These are phyloP conservation scores for Fraxinus sp. DNA, from an alignment of 305 asterid genomes.

Conservation along the genomic window DNA sequence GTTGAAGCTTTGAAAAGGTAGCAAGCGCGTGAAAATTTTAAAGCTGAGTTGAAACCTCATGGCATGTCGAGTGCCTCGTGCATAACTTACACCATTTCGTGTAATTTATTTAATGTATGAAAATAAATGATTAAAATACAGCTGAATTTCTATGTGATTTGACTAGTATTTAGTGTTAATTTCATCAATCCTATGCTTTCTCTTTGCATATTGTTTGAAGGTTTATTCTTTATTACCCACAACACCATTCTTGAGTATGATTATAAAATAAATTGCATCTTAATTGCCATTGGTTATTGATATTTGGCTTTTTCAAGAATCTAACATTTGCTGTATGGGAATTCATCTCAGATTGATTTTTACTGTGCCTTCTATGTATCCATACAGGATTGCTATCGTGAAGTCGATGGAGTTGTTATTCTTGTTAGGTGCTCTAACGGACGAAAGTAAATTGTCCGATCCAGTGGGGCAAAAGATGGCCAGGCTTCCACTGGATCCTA, in stretches of 20 bases:
- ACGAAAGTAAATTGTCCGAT: constrained; percentile 70
- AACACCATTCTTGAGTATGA: neutral
- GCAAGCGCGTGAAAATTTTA: neutral
- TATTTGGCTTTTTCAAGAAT: neutral
- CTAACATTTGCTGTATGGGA: neutral
- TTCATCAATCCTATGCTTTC: neutral
- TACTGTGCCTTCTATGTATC: constrained; percentile 13
- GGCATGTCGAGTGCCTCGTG: neutral
- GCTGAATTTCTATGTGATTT: neutral
- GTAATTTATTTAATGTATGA: neutral
- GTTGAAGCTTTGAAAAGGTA: neutral
- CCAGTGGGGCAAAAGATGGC: constrained; percentile 91
- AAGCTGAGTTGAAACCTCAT: neutral
- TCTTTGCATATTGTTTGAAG: neutral
- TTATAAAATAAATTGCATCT: neutral
- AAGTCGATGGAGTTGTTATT: constrained; percentile 81
- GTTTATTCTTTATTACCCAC: neutral
- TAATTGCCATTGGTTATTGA: neutral
- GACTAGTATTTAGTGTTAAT: neutral
- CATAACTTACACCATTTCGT: neutral
- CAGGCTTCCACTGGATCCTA: constrained; percentile 86
- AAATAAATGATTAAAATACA: neutral
- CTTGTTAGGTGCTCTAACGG: constrained; percentile 90
- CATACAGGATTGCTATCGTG: constrained; percentile 72
- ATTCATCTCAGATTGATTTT: neutral